Base-by-base conservation (phyloP, 1,284 basidiomycete species). In the Schizophyllum amplum region DNA sequence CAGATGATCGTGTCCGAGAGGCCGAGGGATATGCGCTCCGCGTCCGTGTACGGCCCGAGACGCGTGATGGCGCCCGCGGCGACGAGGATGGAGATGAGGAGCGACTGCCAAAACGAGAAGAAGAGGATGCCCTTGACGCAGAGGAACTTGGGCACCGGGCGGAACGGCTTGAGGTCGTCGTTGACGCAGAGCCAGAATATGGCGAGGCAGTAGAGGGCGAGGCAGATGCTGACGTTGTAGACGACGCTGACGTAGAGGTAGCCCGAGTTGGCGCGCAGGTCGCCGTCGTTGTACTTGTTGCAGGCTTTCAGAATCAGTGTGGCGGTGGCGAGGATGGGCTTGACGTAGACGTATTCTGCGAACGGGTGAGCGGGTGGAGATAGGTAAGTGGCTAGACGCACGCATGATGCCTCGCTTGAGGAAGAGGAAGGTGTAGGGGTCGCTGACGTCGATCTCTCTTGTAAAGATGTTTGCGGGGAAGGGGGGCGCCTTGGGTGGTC, bases 81-180 rank as follows among this genome's bases (percentile, higher is more conserved):
- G 47, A 98, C 96, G 21, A 98, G 81, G 64, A 94, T 82, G 24
- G 94, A 95, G 55, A 99, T 85, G 50, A 70, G 82, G 50, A 98
- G 83, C 15, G 88, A 84, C 69, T 99, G 96, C 96, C 96, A 99
- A 75, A 99, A 99, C 0, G 90, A 95, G 72, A 97, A 96, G 78
- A 98, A 98, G 49, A 99, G 80, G 63, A 99, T 95, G 52, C 94
- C 94, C 69, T 99, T 98, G 65, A 99, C 92, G 69, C 94, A 98
- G 23, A 99, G 83, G 72, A 99, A 99, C 71, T 98, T 97, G 5
- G 94, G 93, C 70, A 90, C 80, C 0, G 88, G 87, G 46, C 86
- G 87, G 74, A 94, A 94, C 1, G 92, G 92, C 69, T 89, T 88
- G 51, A 98, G 73, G 67, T 96, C 94, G 24, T 86, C 78, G 65